Evolutionary conservation across 148 eudicot genomes (phyloP), one percentile per base, ranked within the genome.

Genomic region (Heliosperma pusillum): DNA sequence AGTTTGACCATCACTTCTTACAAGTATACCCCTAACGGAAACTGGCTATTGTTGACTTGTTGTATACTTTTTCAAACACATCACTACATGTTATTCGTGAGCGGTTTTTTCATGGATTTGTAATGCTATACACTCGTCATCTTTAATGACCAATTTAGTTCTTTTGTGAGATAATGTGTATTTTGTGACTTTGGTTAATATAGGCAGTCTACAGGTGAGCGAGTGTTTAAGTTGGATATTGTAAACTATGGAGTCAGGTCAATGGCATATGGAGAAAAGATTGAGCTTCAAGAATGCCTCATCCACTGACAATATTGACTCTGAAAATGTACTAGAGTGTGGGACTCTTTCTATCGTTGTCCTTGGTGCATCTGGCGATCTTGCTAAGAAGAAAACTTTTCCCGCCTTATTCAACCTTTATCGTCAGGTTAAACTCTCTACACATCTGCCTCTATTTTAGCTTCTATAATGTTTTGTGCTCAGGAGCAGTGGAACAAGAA

Each of bases 281-380:
- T 60, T 80, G 13, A 26, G 22, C 63, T 3, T 74, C 19, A 79
- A 27, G 74, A 80, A 19, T 10, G 92, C 88, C 19, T 82, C 87
- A 3, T 78, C 73, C 9, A 10, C 66, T 3, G 83, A 76, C 10
- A 70, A 11, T 27, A 69, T 33, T 29, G 87, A 81, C 20, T 19
- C 78, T 36, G 89, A 74, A 17, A 72, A 25, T 73, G 71, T 70
- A 26, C 72, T 72, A 10, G 98, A 92, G 83, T 79, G 81, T 70
- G 97, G 93, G 8, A 83, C 89, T 47, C 91, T 95, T 40, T 90
- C 92, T 10, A 86, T 95, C 26, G 66, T 88, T 60, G 98, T 95
- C 66, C 93, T 95, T 10, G 98, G 98, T 53, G 98, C 98, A 83
- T 95, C 98, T 0, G 98, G 98, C 65, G 98, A 95, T 90, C 98